Conservation (phyloP, 768 basidiomycete species). For the Lactarius indigo region DNA sequence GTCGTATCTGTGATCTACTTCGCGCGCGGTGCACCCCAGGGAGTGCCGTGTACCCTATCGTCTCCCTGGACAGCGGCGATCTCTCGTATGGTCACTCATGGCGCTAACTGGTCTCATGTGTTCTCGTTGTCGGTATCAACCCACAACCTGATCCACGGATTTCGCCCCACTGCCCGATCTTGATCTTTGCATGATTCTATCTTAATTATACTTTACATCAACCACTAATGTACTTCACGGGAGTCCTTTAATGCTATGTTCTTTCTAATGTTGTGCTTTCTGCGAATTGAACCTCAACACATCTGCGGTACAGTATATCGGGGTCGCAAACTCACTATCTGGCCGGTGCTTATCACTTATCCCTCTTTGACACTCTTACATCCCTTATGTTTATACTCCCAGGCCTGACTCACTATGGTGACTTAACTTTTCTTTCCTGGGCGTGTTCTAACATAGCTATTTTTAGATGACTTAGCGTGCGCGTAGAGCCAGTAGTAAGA, state of each 20-base stretch:
- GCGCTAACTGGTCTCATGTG: not conserved
- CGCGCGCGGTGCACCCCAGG: not conserved
- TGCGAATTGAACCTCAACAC: not conserved
- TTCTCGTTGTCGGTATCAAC: not conserved
- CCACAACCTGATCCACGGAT: no score
- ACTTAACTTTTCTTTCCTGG: no score
- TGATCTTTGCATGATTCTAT: not conserved
- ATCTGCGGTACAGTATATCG: not conserved
- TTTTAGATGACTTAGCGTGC: no score
- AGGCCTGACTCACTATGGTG: no score
- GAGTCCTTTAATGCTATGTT: not conserved
- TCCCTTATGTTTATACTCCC: not conserved
- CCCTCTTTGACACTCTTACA: not conserved
- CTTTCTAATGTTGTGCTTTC: not conserved
- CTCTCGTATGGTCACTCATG: not conserved
- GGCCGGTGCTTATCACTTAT: not conserved
- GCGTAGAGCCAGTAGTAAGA: no score
- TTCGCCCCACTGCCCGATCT: not conserved
- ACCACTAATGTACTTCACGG: not conserved
- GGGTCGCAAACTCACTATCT: not conserved
- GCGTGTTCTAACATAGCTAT: no score
- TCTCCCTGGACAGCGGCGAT: not conserved
- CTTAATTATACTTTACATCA: not conserved
- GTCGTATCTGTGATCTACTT: not conserved
- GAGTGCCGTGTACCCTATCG: not conserved